These are phyloP conservation scores for Pecoramyces ruminantium DNA, from an alignment of 192 early-diverging fungal species.

Conservation along the genomic window DNA sequence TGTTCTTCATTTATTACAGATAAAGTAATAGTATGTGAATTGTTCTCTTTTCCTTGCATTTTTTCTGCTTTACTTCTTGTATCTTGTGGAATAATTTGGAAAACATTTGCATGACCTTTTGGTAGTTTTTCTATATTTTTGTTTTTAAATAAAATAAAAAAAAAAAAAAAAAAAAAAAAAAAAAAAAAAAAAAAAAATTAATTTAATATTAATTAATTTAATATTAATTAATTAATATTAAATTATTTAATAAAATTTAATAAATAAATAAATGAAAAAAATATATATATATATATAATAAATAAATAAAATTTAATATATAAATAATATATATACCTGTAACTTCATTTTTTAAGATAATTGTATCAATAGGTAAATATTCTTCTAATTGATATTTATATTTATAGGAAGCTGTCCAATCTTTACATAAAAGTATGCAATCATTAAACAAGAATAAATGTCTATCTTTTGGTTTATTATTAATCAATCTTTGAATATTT, in stretches of 20 bases:
- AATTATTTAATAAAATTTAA: too few species aligned
- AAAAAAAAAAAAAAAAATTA: too few species aligned
- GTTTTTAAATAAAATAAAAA: too few species aligned
- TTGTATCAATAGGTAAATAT: background rate
- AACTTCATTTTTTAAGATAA: slow-evolving; percentile 9
- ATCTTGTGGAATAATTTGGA: slow-evolving; percentile 3
- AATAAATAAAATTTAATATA: background rate
- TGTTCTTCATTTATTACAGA: background rate
- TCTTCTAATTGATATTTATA: slow-evolving; percentile 5
- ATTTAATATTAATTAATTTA: too few species aligned
- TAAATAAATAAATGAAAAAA: too few species aligned
- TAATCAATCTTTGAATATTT: slow-evolving; percentile 4
- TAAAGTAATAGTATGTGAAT: background rate
- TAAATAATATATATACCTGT: slow-evolving; percentile 6
- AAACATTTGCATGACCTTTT: slow-evolving; percentile 10
- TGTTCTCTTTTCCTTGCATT: background rate
- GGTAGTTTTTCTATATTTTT: slow-evolving; percentile 7
- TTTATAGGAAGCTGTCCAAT: slow-evolving; percentile 2
- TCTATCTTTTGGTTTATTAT: slow-evolving; percentile 20
- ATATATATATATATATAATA: too few species aligned
- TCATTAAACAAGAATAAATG: slow-evolving; percentile 27
- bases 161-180: too few species aligned
- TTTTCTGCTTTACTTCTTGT: background rate
- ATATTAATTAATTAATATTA: too few species aligned
- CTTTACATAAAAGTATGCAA: slow-evolving; percentile 22